Evolutionary conservation across 2,329 filamentous ascomycete genomes (phyloP).

Genomic region (Fusarium sarcochroum): DNA sequence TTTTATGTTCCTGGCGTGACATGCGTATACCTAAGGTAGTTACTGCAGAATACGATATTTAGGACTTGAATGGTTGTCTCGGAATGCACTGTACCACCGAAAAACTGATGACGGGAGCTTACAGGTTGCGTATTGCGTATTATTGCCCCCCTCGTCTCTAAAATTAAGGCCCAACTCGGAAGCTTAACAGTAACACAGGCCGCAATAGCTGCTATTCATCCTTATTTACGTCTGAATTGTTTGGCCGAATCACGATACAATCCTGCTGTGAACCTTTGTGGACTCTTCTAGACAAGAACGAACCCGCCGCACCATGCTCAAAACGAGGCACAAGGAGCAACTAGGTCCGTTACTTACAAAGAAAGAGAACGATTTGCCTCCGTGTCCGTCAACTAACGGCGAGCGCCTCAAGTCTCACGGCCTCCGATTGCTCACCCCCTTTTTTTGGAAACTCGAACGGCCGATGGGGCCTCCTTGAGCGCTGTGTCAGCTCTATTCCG

Average conservation of each 20-base stretch:
- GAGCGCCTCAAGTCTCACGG: conserved; percentile 22
- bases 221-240: not conserved
- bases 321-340: conserved; percentile 38
- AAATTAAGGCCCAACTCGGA: conserved; percentile 16
- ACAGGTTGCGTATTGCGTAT: conserved; percentile 1
- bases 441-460: conserved; percentile 44
- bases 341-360: conserved; percentile 29
- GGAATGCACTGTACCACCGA: conserved; percentile 15
- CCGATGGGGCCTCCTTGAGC: conserved; percentile 22
- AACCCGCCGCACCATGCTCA: conserved; percentile 27
- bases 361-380: conserved; percentile 16
- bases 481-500: conserved; percentile 31
- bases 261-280: conserved; percentile 1
- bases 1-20: not conserved
- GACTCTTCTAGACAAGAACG: conserved; percentile 10
- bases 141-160: conserved; percentile 10
- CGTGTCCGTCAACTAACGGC: conserved; percentile 29
- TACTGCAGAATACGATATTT: conserved; percentile 21
- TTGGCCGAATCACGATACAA: not conserved
- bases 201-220: conserved; percentile 1
- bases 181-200: conserved; percentile 16
- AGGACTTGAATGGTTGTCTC: not conserved
- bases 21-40: too few species aligned
- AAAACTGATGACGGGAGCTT: conserved; percentile 22
- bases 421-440: conserved; percentile 42